Base-by-base conservation (phyloP, 345 rosid genomes). In the Euphorbia peplus region DNA sequence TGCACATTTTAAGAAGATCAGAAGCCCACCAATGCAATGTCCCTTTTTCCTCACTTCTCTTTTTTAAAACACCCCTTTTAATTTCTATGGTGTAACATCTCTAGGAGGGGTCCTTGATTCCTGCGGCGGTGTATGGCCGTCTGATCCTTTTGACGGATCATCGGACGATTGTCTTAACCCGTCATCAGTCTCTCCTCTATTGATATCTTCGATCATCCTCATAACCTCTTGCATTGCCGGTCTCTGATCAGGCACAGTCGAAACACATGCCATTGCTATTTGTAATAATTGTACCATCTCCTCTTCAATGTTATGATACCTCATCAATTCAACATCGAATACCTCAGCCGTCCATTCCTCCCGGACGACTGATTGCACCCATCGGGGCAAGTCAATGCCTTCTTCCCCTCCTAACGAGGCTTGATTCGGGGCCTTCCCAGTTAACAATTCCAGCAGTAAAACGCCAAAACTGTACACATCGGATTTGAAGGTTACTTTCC, bases 291-390 rank as follows among this genome's bases (percentile, higher is more conserved):
- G 97, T 57, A 95, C 99, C 99, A 95, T 95, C 77, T 95, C 99
- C 68, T 95, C 99, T 71, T 95, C 99, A 3, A 89, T 88, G 87
- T 86, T 91, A 47, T 88, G 96, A 59, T 88, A 86, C 69, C 93
- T 79, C 96, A 95, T 95, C 18, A 95, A 74, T 84, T 95, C 99
- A 60, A 86, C 95, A 0, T 90, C 99, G 30, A 95, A 90, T 0
- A 95, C 99, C 81, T 91, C 99, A 0, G 99, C 99, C 8, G 99
- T 91, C 99, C 99, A 95, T 66, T 95, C 99, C 78, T 95, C 99
- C 1, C 99, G 73, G 2, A 95, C 99, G 50, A 95, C 99, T 0
- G 99, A 95, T 64, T 89, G 96, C 30, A 95, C 99, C 99, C 99
- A 95, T 48, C 99, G 68, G 0, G 99, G 99, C 56, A 95, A 75